Evolutionary conservation across 1,139 yeast species (phyloP), one percentile per base, ranked within the genome.

Genomic region (Lodderomyces jiufengensis): DNA sequence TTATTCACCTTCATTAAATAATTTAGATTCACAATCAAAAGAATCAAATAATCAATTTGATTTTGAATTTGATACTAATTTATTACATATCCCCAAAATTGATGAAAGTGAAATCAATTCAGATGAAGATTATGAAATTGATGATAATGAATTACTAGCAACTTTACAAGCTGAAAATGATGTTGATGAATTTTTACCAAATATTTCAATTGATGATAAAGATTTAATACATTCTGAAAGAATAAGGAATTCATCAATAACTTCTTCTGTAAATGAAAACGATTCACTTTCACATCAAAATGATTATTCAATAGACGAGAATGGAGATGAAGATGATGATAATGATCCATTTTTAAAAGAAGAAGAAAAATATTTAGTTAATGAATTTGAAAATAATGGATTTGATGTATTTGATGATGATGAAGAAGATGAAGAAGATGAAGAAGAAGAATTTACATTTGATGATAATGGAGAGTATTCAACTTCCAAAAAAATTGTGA

Each of bases 101-200:
- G 65, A 66, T 34, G 79, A 73, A 13, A 74, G 70, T 24, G 81
- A 75, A 33, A 51, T 74, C 23, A 69, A 74, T 45, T 78, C 87
- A 0, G 88, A 81, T 41, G 85, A 75, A 9, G 82, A 76, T 50
- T 76, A 80, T 51, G 86, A 81, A 50, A 77, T 82, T 43, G 88
- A 82, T 52, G 84, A 80, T 49, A 82, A 81, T 47, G 84, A 80
- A 44, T 67, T 82, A 41, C 69, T 82, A 38, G 82, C 82, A 29
- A 80, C 87, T 1, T 63, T 79, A 34, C 84, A 80, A 46, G 84
- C 80, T 15, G 85, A 80, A 49, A 75, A 76, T 44, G 84, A 78
- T 45, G 59, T 70, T 25, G 73, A 73, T 29, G 80, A 75, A 44
- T 61, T 71, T 38, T 44, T 50, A 24, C 39, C 45, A 11, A 47